Conservation (phyloP, 768 basidiomycete species). For the Leccinum incarnatum region DNA sequence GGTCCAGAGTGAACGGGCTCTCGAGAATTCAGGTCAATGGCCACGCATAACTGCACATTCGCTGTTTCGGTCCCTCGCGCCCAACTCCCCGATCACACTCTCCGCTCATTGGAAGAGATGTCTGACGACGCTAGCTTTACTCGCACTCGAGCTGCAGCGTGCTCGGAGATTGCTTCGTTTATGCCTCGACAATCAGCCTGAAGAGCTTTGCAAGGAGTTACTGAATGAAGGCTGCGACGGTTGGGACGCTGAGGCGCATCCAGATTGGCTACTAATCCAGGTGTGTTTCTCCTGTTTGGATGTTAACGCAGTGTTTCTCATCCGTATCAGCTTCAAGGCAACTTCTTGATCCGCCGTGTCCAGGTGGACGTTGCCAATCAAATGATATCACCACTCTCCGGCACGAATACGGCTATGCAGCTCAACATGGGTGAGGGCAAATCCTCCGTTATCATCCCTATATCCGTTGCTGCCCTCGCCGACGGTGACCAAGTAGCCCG, state of each 20-base stretch:
- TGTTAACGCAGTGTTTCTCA: not conserved
- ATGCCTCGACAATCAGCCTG: conserved; percentile 16
- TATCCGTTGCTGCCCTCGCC: conserved; percentile 39
- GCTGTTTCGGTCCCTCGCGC: conserved; percentile 33
- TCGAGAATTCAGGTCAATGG: conserved; percentile 33
- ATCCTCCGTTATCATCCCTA: conserved; percentile 46
- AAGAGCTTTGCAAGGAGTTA: conserved; percentile 32
- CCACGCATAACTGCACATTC: conserved; percentile 33
- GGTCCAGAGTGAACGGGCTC: conserved; percentile 10
- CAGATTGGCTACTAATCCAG: conserved; percentile 48
- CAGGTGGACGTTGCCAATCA: conserved; percentile 42
- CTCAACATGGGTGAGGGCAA: conserved; percentile 64
- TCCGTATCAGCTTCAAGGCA: conserved; percentile 39
- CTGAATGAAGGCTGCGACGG: conserved; percentile 24
- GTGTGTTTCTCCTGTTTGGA: conserved; percentile 15
- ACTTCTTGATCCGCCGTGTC: conserved; percentile 42
- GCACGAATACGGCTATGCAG: conserved; percentile 41
- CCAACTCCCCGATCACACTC: conserved; percentile 16
- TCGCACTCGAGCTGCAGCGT: conserved; percentile 35
- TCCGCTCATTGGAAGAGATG: conserved; percentile 29
- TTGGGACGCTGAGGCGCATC: conserved; percentile 18
- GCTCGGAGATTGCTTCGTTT: conserved; percentile 35
- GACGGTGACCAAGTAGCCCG: conserved; percentile 44
- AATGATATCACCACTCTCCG: conserved; percentile 43
- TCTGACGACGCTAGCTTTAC: conserved; percentile 30